Base-by-base conservation (phyloP, 805 yeast species). In the Saccharomycopsis sp. region DNA sequence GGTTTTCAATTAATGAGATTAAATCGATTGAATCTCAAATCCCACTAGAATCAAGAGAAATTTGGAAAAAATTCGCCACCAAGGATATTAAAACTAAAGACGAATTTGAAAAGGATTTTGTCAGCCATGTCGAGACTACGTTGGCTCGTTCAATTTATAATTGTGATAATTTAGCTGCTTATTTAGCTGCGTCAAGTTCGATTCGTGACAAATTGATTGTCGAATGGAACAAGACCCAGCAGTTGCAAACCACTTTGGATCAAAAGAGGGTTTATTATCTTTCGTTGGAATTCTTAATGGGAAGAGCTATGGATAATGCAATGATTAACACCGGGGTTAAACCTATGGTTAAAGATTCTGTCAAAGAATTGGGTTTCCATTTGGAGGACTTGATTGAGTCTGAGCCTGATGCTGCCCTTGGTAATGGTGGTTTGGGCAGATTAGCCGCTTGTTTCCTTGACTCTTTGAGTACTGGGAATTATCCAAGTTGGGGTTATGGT, bases 401-500 rank as follows among this genome's bases (percentile, higher is more conserved):
- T 57, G 97, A 88, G 65, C 93, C 94, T 0, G 97, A 88, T 63
- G 96, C 96, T 8, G 96, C 88, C 21, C 72, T 88, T 44, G 97
- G 97, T 57, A 89, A 89, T 58, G 97, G 97, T 59, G 97, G 97
- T 52, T 69, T 88, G 45, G 97, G 97, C 51, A 77, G 97, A 60
- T 71, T 88, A 59, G 96, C 96, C 19, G 96, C 96, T 17, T 89
- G 96, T 65, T 88, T 87, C 60, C 77, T 88, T 39, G 96, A 89
- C 65, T 86, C 96, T 1, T 67, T 88, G 60, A 77, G 93, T 28
- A 79, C 95, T 3, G 82, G 85, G 53, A 80, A 85, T 62, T 85
- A 85, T 62, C 87, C 94, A 14, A 95, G 95, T 41, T 88, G 97
- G 97, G 97, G 97, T 52, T 88, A 88, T 62, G 96, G 97, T 49